Evolutionary conservation across 106 monocot species (phyloP), one percentile per base, ranked within the genome.

Genomic region (Alisma plantagoaquatica): DNA sequence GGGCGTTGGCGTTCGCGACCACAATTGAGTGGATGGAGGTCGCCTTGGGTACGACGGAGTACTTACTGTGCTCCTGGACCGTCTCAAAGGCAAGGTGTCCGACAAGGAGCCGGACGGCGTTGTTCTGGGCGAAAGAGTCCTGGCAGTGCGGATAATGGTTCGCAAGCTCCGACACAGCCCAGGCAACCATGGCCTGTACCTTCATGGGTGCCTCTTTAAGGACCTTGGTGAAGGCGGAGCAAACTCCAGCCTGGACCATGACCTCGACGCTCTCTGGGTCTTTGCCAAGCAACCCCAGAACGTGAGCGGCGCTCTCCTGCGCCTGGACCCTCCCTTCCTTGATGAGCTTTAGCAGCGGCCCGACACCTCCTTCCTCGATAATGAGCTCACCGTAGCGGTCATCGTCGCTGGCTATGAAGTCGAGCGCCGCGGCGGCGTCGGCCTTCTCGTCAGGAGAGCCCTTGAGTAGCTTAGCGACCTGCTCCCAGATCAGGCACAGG

Each of bases 401-500:
- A n/a, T n/a, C n/a, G n/a, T n/a, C n/a, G 21, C 57, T 35, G n/a
- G n/a, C n/a, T n/a, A n/a, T n/a, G n/a, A n/a, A n/a, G n/a, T n/a
- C n/a, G n/a, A n/a, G n/a, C n/a, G n/a, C n/a, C n/a, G n/a, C 57
- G 33, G 57, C 57, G 31, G 57, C 57, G 41, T 57, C 57, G 41
- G 55, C 24, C 50, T 59, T 73, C n/a, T n/a, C n/a, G n/a, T n/a
- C n/a, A n/a, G n/a, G n/a, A n/a, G n/a, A n/a, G n/a, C n/a, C n/a
- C n/a, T n/a, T n/a, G n/a, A n/a, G n/a, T n/a, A n/a, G n/a, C n/a
- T n/a, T n/a, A n/a, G n/a, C n/a, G n/a, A n/a, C n/a, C 64, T 83
- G 83, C 31, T 83, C 79, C 90, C 90, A 84, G 46, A 84, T 79
- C 10, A 83, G 62, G 46, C 70, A 90, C 21, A 90, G 71, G 29